A percentile compares a stretch with the other conserved stretches of the same genome.
phyloP scores from a whole-genome alignment of 768 basidiomycete genomes.

The Agaricus sinodeliciosus region DNA sequence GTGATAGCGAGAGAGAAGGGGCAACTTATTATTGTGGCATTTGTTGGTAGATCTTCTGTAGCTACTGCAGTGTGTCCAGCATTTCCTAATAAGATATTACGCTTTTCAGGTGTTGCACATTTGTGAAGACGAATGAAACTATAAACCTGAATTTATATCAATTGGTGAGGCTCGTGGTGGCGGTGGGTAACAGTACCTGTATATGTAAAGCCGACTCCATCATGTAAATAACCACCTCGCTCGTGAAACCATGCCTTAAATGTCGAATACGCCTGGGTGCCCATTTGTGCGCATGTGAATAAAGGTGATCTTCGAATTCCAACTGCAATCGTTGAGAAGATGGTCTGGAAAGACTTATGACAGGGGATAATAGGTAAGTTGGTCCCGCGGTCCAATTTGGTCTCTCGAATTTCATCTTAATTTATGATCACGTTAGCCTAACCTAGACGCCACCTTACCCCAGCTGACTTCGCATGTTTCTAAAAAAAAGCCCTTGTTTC shows the following conservation, averaged over 20 bases:
- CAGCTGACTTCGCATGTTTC: too few species aligned
- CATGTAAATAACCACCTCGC: neutral
- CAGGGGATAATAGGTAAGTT: too few species aligned
- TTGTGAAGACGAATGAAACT: neutral
- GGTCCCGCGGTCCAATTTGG: too few species aligned
- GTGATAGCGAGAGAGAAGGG: slow-evolving; percentile 65
- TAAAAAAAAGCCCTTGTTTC: too few species aligned
- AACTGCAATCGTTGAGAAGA: too few species aligned
- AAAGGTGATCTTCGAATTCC: neutral
- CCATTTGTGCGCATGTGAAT: neutral
- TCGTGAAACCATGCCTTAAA: slow-evolving; percentile 1
- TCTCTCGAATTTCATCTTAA: too few species aligned
- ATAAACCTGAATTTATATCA: slow-evolving; percentile 3
- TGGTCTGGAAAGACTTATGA: neutral
- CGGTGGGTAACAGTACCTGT: neutral
- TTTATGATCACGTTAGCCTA: too few species aligned
- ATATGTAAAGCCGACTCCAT: neutral
- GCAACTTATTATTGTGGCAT: slow-evolving; percentile 56
- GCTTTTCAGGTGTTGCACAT: slow-evolving; percentile 1
- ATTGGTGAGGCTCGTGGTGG: too few species aligned
- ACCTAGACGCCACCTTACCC: too few species aligned
- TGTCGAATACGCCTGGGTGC: neutral
- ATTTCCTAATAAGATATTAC: slow-evolving; percentile 18
- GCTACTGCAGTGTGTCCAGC: slow-evolving; percentile 50
- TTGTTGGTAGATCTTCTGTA: slow-evolving; percentile 34